Percentiles rank a stretch among this genome's conserved stretches.
These are phyloP conservation scores for Tuber aestivum DNA, from an alignment of 495 filamentous ascomycete species.

Conservation along the genomic window DNA sequence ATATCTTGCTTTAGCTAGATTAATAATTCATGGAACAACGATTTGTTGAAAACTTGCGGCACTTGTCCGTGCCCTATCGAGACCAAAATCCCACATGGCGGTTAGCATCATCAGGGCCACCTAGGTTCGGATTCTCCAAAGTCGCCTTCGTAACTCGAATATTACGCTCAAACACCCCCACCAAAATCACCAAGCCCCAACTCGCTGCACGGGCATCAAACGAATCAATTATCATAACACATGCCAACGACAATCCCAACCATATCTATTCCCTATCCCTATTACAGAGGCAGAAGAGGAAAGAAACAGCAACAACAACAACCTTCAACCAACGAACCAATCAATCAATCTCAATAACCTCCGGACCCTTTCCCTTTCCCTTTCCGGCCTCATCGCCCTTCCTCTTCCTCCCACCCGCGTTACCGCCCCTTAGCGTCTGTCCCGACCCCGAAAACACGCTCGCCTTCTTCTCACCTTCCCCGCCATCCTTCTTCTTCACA, in stretches of 20 bases:
- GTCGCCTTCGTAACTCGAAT: neutral
- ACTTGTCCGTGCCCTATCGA: neutral
- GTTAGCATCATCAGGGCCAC: neutral
- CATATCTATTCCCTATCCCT: neutral
- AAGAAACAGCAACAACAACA: conserved; percentile 13
- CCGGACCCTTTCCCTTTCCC: conserved; percentile 20
- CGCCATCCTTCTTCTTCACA: conserved; percentile 68
- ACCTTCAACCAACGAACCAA: neutral
- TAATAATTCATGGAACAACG: neutral
- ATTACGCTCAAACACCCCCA: neutral
- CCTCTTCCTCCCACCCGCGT: conserved; percentile 34
- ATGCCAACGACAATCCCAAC: neutral
- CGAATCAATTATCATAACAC: neutral
- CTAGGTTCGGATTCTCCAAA: neutral
- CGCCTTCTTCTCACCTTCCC: conserved; percentile 57
- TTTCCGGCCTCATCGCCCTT: conserved; percentile 28
- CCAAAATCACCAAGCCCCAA: neutral
- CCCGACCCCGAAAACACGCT: conserved; percentile 81
- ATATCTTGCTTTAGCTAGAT: neutral
- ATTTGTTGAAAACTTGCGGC: neutral
- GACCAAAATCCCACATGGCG: neutral
- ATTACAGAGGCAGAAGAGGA: neutral
- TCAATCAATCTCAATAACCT: conserved; percentile 39
- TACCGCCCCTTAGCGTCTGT: conserved; percentile 69
- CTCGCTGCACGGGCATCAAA: neutral